Conservation (phyloP, 2,329 filamentous ascomycete genomes). For the Leptographium flavum region DNA sequence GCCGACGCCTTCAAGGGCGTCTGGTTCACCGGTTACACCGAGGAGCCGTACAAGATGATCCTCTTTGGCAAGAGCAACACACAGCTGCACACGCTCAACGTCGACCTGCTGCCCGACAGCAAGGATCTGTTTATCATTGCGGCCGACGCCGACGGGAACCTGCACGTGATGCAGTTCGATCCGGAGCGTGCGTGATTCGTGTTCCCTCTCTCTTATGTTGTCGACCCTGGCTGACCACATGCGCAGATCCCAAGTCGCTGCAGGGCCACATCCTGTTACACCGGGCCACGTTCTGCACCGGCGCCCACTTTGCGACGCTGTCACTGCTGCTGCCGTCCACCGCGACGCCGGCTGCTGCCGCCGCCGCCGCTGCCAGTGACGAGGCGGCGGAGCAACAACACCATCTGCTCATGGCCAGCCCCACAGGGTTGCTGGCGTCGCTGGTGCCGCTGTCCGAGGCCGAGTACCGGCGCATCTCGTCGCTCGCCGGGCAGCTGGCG, state of each 20-base stretch:
- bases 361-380: background rate
- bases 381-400: conserved; percentile 6
- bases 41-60: conserved; percentile 92
- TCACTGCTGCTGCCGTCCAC: conserved; percentile 64
- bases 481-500: conserved; percentile 65
- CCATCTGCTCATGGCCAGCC: conserved; percentile 11
- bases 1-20: conserved; percentile 86
- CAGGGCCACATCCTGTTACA: conserved; percentile 79
- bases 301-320: conserved; percentile 59
- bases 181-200: conserved; percentile 74
- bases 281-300: conserved; percentile 75
- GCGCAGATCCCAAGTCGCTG: conserved; percentile 75
- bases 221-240: background rate
- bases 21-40: conserved; percentile 92
- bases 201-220: background rate
- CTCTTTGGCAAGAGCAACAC: conserved; percentile 79
- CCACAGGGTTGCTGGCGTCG: conserved; percentile 60
- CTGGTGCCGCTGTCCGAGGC: conserved; percentile 67
- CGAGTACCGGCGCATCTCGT: conserved; percentile 69
- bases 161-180: conserved; percentile 87
- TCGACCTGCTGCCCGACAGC: conserved; percentile 79
- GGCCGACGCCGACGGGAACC: conserved; percentile 68
- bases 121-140: conserved; percentile 71
- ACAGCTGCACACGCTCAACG: conserved; percentile 61
- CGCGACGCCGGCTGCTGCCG: background rate